Conservation (phyloP, 2,329 filamentous ascomycete genomes). For the Paracoccidioides lutzii region DNA sequence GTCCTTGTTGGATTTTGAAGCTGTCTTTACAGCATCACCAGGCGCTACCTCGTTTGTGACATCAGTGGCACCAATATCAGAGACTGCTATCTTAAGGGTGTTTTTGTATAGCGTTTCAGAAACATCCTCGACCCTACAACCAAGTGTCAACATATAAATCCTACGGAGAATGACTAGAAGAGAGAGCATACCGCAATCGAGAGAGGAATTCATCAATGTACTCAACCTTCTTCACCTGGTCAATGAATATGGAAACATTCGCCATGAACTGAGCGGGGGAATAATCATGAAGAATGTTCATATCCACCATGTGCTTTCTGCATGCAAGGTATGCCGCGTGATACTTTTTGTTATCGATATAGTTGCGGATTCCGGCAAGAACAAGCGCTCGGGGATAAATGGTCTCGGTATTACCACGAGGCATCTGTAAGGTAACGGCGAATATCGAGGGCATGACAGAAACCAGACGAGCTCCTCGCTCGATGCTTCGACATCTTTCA, state of each 20-base stretch:
- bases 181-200: slow-evolving; percentile 51
- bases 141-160: slow-evolving; percentile 15
- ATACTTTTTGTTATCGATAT: slow-evolving; percentile 72
- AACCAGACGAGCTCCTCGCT: slow-evolving; percentile 74
- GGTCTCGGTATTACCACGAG: slow-evolving; percentile 86
- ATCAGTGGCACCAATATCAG: slow-evolving; percentile 16
- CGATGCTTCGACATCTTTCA: slow-evolving; percentile 81
- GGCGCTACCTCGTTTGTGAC: neutral
- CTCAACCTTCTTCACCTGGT: slow-evolving; percentile 68
- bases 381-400: slow-evolving; percentile 90
- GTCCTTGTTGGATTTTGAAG: slow-evolving; percentile 15
- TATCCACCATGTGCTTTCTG: slow-evolving; percentile 84
- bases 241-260: slow-evolving; percentile 62
- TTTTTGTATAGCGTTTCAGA: slow-evolving; percentile 87
- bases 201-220: slow-evolving; percentile 87
- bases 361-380: slow-evolving; percentile 70
- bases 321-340: slow-evolving; percentile 74
- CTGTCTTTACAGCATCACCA: neutral
- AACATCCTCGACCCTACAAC: slow-evolving; percentile 66
- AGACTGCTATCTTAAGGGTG: slow-evolving; percentile 44
- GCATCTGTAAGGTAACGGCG: slow-evolving; percentile 83
- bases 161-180: neutral
- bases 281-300: slow-evolving; percentile 95
- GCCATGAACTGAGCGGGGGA: slow-evolving; percentile 73
- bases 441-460: slow-evolving; percentile 83